phyloP scores from a whole-genome alignment of 2,329 filamentous ascomycete genomes.

The Aspergillus ochraceus region DNA sequence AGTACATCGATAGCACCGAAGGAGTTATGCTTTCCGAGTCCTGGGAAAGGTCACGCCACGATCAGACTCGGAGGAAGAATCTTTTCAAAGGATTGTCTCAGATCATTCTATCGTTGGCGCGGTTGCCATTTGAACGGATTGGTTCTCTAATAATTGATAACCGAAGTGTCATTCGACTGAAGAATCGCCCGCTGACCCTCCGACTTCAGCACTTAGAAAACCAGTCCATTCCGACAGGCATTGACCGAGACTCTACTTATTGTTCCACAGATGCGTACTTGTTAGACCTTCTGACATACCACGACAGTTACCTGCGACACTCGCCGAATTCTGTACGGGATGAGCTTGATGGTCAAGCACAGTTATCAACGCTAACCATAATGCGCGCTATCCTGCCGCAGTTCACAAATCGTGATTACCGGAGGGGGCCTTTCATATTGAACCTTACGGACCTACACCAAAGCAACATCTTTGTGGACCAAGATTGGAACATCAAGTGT shows the following conservation, averaged over 20 bases:
- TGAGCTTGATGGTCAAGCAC: slow-evolving; percentile 28
- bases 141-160: slow-evolving; percentile 34
- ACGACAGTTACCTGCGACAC: slow-evolving; percentile 36
- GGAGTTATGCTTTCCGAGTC: slow-evolving; percentile 26
- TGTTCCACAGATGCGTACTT: slow-evolving; percentile 22
- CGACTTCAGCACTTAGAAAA: slow-evolving; percentile 25
- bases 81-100: slow-evolving; percentile 18
- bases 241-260: slow-evolving; percentile 23
- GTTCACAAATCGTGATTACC: background rate
- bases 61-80: slow-evolving; percentile 17
- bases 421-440: background rate
- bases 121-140: slow-evolving; percentile 31
- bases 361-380: slow-evolving; percentile 31
- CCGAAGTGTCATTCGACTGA: slow-evolving; percentile 20
- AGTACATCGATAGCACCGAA: slow-evolving; percentile 17
- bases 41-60: slow-evolving; percentile 16
- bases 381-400: slow-evolving; percentile 21
- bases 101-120: slow-evolving; percentile 18
- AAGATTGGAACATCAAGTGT: slow-evolving; percentile 26
- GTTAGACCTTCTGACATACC: slow-evolving; percentile 27
- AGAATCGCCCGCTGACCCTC: slow-evolving; percentile 17
- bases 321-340: slow-evolving; percentile 36
- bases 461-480: slow-evolving; percentile 33
- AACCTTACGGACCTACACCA: slow-evolving; percentile 38
- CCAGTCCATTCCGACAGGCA: slow-evolving; percentile 23